These are phyloP conservation scores for Salvia miltiorrhiza DNA, from an alignment of 257 asterid genomes.

Conservation along the genomic window DNA sequence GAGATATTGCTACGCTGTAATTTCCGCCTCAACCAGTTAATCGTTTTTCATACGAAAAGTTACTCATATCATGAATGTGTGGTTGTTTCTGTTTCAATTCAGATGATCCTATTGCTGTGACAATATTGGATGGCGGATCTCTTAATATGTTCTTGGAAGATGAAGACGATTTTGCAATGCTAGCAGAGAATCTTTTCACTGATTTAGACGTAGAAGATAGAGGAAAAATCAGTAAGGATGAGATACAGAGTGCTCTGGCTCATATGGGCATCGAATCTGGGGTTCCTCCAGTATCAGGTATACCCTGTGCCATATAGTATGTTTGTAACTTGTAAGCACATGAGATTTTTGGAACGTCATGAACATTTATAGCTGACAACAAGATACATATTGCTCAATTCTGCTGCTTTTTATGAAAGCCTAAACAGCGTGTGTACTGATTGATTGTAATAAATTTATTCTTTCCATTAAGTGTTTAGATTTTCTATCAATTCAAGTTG, in stretches of 20 bases:
- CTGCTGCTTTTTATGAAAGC: neutral
- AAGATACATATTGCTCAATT: neutral
- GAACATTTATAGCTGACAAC: neutral
- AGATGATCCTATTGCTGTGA: conserved; percentile 51
- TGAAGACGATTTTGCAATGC: conserved; percentile 71
- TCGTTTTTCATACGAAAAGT: neutral
- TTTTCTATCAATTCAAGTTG: neutral
- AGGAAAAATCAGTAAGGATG: conserved; percentile 51
- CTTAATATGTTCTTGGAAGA: conserved; percentile 46
- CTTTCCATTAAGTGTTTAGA: neutral
- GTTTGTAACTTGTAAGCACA: neutral
- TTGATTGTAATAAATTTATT: neutral
- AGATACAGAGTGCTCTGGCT: conserved; percentile 42
- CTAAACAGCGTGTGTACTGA: neutral
- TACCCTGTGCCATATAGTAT: neutral
- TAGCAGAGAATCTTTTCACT: conserved; percentile 63
- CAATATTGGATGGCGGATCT: conserved; percentile 47
- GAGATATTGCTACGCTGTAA: neutral
- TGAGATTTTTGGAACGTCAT: neutral
- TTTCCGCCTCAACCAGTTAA: neutral
- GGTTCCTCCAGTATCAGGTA: conserved; percentile 58
- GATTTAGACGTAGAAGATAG: conserved; percentile 52
- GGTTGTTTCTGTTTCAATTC: conserved; percentile 15
- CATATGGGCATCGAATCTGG: conserved; percentile 62
- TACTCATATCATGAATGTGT: neutral